Conservation (phyloP, 2,329 filamentous ascomycete species). For the Aspergillus ochraceoroseus region DNA sequence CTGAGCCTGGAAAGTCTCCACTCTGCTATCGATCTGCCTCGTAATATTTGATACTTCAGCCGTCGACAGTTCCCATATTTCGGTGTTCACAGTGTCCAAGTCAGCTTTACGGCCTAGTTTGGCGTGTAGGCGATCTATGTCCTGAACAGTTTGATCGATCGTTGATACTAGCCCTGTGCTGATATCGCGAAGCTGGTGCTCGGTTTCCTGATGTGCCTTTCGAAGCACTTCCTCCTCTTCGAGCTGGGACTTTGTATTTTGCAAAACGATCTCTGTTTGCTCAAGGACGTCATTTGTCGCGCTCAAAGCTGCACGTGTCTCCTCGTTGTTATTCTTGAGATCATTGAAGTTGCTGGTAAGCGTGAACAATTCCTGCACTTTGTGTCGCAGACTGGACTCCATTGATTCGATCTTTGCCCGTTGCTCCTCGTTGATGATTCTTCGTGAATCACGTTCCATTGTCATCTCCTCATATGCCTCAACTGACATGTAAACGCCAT, state of each 20-base stretch:
- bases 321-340: slow-evolving; percentile 84
- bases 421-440: slow-evolving; percentile 89
- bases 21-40: slow-evolving; percentile 66
- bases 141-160: slow-evolving; percentile 68
- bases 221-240: slow-evolving; percentile 74
- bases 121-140: slow-evolving; percentile 75
- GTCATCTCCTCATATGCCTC: slow-evolving; percentile 88
- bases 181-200: slow-evolving; percentile 67
- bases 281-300: slow-evolving; percentile 76
- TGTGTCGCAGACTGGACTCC: slow-evolving; percentile 84
- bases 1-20: slow-evolving; percentile 65
- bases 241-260: slow-evolving; percentile 68
- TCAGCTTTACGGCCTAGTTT: slow-evolving; percentile 84
- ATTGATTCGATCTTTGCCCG: slow-evolving; percentile 86
- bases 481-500: slow-evolving; percentile 88
- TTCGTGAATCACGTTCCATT: slow-evolving; percentile 82
- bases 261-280: slow-evolving; percentile 79
- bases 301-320: slow-evolving; percentile 65
- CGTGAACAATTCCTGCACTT: slow-evolving; percentile 84
- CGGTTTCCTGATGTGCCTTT: slow-evolving; percentile 80
- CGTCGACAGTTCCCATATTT: slow-evolving; percentile 72
- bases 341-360: slow-evolving; percentile 82
- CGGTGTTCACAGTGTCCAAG: slow-evolving; percentile 72
- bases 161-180: slow-evolving; percentile 73
- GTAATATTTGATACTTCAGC: slow-evolving; percentile 72